Evolutionary conservation across 768 basidiomycete genomes (phyloP).

Genomic region (Pisolithus orientalis): DNA sequence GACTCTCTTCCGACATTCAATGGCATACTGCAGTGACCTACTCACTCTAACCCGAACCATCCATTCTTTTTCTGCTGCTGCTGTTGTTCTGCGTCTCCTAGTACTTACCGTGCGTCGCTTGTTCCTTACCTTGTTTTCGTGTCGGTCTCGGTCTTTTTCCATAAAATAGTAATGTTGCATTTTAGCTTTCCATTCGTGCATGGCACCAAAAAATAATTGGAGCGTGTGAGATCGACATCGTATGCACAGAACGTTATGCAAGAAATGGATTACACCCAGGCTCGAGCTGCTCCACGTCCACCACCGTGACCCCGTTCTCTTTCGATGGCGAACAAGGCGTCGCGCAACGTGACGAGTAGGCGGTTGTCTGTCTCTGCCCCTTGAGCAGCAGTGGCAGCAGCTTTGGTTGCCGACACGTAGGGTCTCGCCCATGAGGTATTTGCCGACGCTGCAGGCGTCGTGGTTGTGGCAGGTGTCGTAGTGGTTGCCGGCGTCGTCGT

Average conservation of each 20-base stretch:
- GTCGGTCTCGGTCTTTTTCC: too few species aligned
- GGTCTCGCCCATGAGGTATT: constrained; percentile 52
- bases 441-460: constrained; percentile 25
- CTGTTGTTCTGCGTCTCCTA: too few species aligned
- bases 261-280: constrained; percentile 42
- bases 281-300: constrained; percentile 67
- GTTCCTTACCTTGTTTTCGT: too few species aligned
- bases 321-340: constrained; percentile 83
- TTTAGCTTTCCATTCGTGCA: too few species aligned
- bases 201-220: too few species aligned
- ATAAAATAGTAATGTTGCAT: too few species aligned
- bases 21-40: too few species aligned
- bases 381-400: constrained; percentile 24
- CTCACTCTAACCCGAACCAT: too few species aligned
- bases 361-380: constrained; percentile 52
- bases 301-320: constrained; percentile 80
- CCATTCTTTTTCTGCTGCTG: too few species aligned
- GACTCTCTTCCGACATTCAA: background rate
- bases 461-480: constrained; percentile 26
- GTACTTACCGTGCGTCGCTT: too few species aligned
- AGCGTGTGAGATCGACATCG: background rate
- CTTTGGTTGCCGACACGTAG: constrained; percentile 53
- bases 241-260: background rate
- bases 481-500: constrained; percentile 21
- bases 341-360: constrained; percentile 60